These are phyloP conservation scores for Colletotrichum neosansevieriae DNA, from an alignment of 2,329 filamentous ascomycete species.

Conservation along the genomic window DNA sequence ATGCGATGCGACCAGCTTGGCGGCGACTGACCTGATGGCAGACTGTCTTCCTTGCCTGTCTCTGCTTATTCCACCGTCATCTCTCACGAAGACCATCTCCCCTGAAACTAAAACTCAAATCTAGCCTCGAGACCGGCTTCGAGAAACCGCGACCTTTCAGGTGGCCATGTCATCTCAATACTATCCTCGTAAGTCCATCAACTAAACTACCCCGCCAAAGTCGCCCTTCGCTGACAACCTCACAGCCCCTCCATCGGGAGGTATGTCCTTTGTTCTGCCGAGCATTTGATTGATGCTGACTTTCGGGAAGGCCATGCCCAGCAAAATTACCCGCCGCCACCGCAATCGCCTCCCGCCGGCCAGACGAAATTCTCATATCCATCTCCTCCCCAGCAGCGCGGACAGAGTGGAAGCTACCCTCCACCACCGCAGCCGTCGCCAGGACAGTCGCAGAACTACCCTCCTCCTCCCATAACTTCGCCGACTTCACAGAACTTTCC, in stretches of 20 bases:
- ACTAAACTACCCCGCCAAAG: constrained; percentile 12
- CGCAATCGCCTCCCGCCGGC: constrained; percentile 60
- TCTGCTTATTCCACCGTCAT: constrained; percentile 1
- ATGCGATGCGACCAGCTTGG: constrained; percentile 20
- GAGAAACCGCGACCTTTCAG: neutral
- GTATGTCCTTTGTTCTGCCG: constrained; percentile 8
- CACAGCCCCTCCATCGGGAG: constrained; percentile 36
- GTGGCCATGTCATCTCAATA: constrained; percentile 37
- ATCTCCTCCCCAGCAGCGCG: constrained; percentile 50
- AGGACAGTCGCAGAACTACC: constrained; percentile 40
- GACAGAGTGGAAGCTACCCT: constrained; percentile 46
- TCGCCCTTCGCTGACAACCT: constrained; percentile 29
- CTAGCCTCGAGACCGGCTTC: neutral
- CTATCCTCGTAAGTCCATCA: constrained; percentile 35
- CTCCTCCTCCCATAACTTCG: constrained; percentile 46
- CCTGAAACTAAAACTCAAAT: neutral
- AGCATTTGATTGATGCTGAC: constrained; percentile 5
- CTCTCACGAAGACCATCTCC: neutral
- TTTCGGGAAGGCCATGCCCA: constrained; percentile 41
- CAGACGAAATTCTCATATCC: constrained; percentile 60
- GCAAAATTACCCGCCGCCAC: constrained; percentile 60
- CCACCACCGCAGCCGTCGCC: constrained; percentile 45
- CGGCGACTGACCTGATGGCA: constrained; percentile 22
- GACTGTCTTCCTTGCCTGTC: neutral
- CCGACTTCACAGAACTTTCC: constrained; percentile 37